Conservation (phyloP, 2,329 filamentous ascomycete species). For the Fusarium chuoi region DNA sequence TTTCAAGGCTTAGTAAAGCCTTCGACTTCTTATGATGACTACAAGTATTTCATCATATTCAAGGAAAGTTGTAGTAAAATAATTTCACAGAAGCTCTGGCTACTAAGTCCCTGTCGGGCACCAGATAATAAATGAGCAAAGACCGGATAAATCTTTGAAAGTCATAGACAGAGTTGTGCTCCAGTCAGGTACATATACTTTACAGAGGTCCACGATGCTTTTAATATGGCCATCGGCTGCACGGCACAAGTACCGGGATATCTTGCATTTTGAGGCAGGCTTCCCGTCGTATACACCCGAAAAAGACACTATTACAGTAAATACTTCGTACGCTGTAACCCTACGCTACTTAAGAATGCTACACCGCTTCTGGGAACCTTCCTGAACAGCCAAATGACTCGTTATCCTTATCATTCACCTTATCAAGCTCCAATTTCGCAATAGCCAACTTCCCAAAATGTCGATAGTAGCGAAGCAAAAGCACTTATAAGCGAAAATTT, state of each 20-base stretch:
- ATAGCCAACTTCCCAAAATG: background rate
- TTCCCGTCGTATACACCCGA: background rate
- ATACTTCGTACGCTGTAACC: background rate
- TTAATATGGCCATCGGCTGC: background rate
- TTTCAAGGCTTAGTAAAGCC: too few species aligned
- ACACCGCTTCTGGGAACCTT: background rate
- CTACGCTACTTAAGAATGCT: accelerated
- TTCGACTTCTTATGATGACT: background rate
- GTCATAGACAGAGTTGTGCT: too few species aligned
- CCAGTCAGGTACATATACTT: accelerated
- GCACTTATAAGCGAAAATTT: background rate
- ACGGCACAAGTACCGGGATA: too few species aligned
- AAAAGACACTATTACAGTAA: background rate
- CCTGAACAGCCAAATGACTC: background rate
- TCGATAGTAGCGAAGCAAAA: background rate
- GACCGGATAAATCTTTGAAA: accelerated
- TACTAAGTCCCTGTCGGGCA: accelerated
- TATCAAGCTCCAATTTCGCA: background rate
- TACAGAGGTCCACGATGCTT: background rate
- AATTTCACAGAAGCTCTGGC: accelerated
- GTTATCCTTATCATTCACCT: background rate
- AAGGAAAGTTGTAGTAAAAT: background rate
- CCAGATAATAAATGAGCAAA: too few species aligned
- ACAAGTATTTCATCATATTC: background rate
- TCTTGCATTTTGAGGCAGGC: background rate